Evolutionary conservation across 129 eudicot genomes (phyloP), one percentile per base, ranked within the genome.

Genomic region (Centella asiatica): DNA sequence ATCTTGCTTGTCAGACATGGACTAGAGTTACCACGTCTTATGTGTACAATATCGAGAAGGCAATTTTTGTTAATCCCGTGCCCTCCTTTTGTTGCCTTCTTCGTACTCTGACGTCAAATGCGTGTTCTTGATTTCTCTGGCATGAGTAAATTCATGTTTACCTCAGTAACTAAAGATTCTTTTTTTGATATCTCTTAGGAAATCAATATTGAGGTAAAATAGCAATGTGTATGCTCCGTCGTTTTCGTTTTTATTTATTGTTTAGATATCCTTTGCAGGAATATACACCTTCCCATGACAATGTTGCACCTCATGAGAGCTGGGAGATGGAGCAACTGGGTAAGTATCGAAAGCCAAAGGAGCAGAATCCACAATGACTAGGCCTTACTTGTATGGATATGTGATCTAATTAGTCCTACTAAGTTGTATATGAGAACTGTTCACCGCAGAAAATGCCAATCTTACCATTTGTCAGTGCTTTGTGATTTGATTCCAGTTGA

Each of bases 281-380:
- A 78, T 78, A 61, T 69, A 74, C 66, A 26, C 83, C 93, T 32
- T 77, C 67, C 20, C 76, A 90, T 69, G 86, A 72, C 6, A 79
- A 83, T 45, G 79, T 86, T 45, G 97, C 97, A 27, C 86, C 97
- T 51, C 95, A 90, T 18, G 97, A 90, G 63, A 86, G 95, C 76
- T 90, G 97, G 97, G 83, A 86, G 71, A 83, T 77, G 85, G 79
- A 80, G 78, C 74, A 82, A 74, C 83, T 89, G 57, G 97, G 85
- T 32, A 68, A 81, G 39, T 81, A 83, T 69, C 85, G 92, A 24
- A 67, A 67, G 36, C 85, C 95, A 24, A 67, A 67, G 36, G 75
- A 73, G 49, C 66, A 53, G 29, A 69, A 73, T 44, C 56, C 70
- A 14, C 76, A 74, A 56, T 52, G 65, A 73, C 49, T 60, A 71